Conservation (phyloP, 192 early-diverging fungal genomes). For the Oehlia diaphana region DNA sequence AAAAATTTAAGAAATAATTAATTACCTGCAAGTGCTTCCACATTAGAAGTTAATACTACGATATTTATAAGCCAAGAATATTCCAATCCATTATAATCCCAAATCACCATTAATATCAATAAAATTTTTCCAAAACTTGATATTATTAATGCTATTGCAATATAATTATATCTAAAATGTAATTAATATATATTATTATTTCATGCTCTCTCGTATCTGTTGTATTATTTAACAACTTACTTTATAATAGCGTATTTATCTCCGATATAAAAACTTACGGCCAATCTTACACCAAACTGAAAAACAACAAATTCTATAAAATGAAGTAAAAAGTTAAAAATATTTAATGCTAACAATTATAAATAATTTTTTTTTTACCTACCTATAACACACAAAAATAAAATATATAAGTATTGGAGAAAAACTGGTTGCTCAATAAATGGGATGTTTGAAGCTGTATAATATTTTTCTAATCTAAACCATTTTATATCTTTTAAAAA, state of each 20-base stretch:
- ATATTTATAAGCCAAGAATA: constrained; percentile 80
- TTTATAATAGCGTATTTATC: constrained; percentile 45
- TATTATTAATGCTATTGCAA: constrained; percentile 72
- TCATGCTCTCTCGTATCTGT: not conserved
- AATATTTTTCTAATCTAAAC: constrained; percentile 80
- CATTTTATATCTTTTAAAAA: constrained; percentile 72
- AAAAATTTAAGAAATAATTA: not conserved
- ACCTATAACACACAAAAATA: constrained; percentile 69
- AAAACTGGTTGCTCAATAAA: constrained; percentile 65
- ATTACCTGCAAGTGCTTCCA: constrained; percentile 60
- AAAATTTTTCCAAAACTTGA: constrained; percentile 88
- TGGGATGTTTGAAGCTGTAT: constrained; percentile 49
- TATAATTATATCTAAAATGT: constrained; percentile 55
- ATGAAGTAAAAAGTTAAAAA: not conserved
- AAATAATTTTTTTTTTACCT: constrained; percentile 17
- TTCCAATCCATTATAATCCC: constrained; percentile 85
- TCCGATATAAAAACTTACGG: constrained; percentile 47
- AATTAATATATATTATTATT: not conserved
- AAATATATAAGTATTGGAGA: constrained; percentile 77
- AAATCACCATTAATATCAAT: constrained; percentile 86
- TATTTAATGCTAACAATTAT: not conserved
- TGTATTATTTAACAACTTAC: constrained; percentile 30
- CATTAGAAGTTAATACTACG: constrained; percentile 74
- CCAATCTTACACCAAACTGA: constrained; percentile 55
- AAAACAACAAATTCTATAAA: constrained; percentile 57